These are phyloP conservation scores for Dendrocalamus latiflorus DNA, from an alignment of 202 grass and related monocot genomes.

Conservation along the genomic window DNA sequence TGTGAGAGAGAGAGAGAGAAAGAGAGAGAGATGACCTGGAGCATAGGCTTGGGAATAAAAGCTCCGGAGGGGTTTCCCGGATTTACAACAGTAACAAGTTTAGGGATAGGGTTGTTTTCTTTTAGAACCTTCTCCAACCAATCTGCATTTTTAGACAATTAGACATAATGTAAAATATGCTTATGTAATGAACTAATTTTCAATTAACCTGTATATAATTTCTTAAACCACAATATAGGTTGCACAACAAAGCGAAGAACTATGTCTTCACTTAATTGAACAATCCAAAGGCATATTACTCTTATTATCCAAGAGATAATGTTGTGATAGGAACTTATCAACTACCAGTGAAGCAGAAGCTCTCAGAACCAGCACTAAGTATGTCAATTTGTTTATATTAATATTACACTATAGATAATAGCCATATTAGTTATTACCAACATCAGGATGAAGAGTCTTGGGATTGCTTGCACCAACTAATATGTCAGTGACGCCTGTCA, in stretches of 20 bases:
- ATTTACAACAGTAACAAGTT: slow-evolving; percentile 98
- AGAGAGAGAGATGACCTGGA: slow-evolving; percentile 50
- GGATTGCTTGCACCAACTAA: slow-evolving; percentile 66
- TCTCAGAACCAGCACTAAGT: background rate
- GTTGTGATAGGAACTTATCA: background rate
- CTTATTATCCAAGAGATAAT: background rate
- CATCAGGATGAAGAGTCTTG: slow-evolving; percentile 76
- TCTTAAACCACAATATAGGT: background rate
- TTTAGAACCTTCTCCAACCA: slow-evolving; percentile 78
- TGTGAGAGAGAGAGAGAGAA: background rate
- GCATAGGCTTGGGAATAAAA: slow-evolving; percentile 62
- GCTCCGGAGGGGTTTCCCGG: slow-evolving; percentile 88
- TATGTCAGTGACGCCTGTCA: slow-evolving; percentile 90
- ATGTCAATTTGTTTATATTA: background rate
- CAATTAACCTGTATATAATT: background rate
- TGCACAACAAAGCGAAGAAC: background rate
- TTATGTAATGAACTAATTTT: slow-evolving; percentile 5
- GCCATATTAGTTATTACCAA: slow-evolving; percentile 58
- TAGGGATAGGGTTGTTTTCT: slow-evolving; percentile 56
- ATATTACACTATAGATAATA: background rate
- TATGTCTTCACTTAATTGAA: background rate
- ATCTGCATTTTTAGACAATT: slow-evolving; percentile 38
- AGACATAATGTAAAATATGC: slow-evolving; percentile 14
- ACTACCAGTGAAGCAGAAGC: background rate
- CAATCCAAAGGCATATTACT: background rate